A percentile compares a stretch with the other conserved stretches of the same genome.
These are phyloP conservation scores for Eucalyptus cloeziana DNA, from an alignment of 345 rosid genomes.

Conservation along the genomic window DNA sequence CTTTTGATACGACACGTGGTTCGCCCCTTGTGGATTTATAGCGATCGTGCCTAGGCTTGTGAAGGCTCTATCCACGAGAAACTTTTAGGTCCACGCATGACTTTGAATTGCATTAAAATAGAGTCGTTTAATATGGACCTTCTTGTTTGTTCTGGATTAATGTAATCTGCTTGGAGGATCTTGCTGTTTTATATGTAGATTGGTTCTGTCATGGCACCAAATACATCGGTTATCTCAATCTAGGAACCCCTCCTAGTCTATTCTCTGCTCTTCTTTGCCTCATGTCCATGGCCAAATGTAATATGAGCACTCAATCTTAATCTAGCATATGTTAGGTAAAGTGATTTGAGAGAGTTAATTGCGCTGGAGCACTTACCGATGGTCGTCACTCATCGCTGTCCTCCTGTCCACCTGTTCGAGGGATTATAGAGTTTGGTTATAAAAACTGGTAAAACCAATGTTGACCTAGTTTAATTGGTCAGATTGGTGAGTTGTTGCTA, in stretches of 20 bases:
- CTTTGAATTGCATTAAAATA: background rate
- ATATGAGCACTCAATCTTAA: background rate
- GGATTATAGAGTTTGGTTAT: background rate
- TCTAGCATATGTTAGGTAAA: background rate
- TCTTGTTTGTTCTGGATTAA: background rate
- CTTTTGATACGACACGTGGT: background rate
- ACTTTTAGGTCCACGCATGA: background rate
- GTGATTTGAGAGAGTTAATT: background rate
- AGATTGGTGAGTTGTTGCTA: fast-evolving
- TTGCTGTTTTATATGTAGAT: background rate
- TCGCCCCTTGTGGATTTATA: background rate
- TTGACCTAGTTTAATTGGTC: fast-evolving
- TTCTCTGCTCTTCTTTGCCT: background rate
- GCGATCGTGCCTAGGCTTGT: background rate
- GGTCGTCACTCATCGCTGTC: fast-evolving
- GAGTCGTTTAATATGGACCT: background rate
- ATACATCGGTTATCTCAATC: background rate
- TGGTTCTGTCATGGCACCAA: background rate
- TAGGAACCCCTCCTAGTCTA: background rate
- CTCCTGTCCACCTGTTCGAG: background rate
- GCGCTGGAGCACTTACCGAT: background rate
- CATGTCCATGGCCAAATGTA: background rate
- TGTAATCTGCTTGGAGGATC: background rate
- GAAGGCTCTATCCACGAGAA: background rate
- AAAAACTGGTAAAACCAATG: background rate